Evolutionary conservation across 805 yeast genomes (phyloP).

Genomic region (Sugiyamaella marilandica): DNA sequence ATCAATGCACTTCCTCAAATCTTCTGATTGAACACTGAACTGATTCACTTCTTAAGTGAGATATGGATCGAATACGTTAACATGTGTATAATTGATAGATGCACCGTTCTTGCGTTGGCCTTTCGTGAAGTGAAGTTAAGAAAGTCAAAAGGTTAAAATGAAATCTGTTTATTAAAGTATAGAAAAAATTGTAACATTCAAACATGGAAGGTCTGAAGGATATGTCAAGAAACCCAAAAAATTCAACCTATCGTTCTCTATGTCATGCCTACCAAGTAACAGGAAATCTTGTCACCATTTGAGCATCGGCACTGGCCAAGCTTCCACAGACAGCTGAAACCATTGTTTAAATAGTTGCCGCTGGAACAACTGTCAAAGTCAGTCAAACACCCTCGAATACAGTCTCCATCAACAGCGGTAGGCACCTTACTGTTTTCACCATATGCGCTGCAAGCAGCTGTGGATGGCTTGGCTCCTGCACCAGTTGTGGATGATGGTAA

Average conservation of each 20-base stretch:
- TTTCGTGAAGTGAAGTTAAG: too few relatives aligned
- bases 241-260: not conserved
- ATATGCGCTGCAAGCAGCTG: conserved; percentile 15
- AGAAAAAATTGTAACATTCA: not conserved
- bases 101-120: too few relatives aligned
- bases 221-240: not conserved
- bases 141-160: too few relatives aligned
- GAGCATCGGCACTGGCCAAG: conserved; percentile 26
- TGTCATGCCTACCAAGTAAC: conserved; percentile 14
- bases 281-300: conserved; percentile 24
- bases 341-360: conserved; percentile 2
- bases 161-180: not conserved
- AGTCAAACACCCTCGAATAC: conserved; percentile 21
- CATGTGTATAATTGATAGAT: too few relatives aligned
- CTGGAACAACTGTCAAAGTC: conserved; percentile 18
- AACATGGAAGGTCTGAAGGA: not conserved
- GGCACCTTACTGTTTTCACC: conserved; percentile 14
- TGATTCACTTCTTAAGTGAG: too few relatives aligned
- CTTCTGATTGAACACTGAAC: too few relatives aligned
- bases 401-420: conserved; percentile 20
- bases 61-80: too few relatives aligned
- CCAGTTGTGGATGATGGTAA: conserved; percentile 1
- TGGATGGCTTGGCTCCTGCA: not conserved
- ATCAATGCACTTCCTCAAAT: too few relatives aligned
- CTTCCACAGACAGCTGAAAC: conserved; percentile 22